phyloP scores from a whole-genome alignment of 805 yeast species.

The Wickerhamiella kazuoi region DNA sequence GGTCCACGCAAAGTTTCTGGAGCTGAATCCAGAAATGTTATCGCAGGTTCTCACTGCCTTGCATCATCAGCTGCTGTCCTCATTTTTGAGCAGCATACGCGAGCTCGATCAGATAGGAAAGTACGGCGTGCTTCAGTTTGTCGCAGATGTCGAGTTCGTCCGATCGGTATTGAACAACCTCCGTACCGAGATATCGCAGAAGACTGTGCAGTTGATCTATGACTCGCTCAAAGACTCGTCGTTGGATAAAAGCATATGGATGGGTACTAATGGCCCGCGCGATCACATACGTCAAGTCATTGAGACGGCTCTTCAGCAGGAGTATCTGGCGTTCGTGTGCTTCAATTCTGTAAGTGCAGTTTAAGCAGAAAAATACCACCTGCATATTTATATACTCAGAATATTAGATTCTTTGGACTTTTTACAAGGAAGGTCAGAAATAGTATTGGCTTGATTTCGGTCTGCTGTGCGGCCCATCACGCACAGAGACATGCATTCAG shows the following conservation, averaged over 20 bases:
- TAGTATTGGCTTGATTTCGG: too few species aligned
- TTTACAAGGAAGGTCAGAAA: too few species aligned
- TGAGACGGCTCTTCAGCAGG: slow-evolving; percentile 8
- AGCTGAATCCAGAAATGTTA: slow-evolving; percentile 31
- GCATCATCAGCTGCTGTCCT: slow-evolving; percentile 24
- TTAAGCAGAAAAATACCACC: too few species aligned
- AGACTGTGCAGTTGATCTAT: slow-evolving; percentile 10
- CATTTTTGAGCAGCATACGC: slow-evolving; percentile 25
- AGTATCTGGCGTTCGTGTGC: slow-evolving; percentile 11
- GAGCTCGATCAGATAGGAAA: slow-evolving; percentile 29
- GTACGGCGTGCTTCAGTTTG: slow-evolving; percentile 33
- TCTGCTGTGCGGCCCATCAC: too few species aligned
- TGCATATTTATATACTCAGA: too few species aligned
- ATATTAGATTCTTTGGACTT: too few species aligned
- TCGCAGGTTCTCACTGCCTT: slow-evolving; percentile 29
- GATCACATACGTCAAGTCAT: slow-evolving; percentile 12
- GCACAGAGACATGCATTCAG: too few species aligned
- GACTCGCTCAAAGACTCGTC: slow-evolving; percentile 11
- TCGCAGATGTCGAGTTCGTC: slow-evolving; percentile 38
- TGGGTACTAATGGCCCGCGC: slow-evolving; percentile 14
- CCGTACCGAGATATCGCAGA: slow-evolving; percentile 9
- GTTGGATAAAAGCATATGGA: slow-evolving; percentile 16
- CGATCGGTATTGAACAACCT: slow-evolving; percentile 20
- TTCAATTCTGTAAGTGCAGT: too few species aligned
- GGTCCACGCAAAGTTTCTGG: slow-evolving; percentile 34